Evolutionary conservation across 202 grass and related monocot genomes (phyloP).

Genomic region (Panicum hallii): DNA sequence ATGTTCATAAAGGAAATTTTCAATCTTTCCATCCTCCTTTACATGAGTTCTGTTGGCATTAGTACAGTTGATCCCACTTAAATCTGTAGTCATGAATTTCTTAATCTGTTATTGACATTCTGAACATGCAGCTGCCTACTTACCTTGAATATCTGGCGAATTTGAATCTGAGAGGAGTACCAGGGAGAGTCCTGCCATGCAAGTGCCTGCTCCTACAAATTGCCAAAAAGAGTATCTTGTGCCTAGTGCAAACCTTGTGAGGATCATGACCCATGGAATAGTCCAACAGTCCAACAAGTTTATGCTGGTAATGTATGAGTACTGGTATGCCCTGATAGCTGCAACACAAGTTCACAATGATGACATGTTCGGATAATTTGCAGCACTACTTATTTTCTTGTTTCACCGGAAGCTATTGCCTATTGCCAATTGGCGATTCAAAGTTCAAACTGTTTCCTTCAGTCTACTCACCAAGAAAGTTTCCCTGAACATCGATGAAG

Average conservation of each 20-base stretch:
- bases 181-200: conserved; percentile 70
- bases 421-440: too few relatives aligned
- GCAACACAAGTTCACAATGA: too few relatives aligned
- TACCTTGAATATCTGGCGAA: conserved; percentile 52
- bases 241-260: conserved; percentile 77
- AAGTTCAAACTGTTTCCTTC: too few relatives aligned
- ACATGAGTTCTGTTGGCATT: too few relatives aligned
- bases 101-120: too few relatives aligned
- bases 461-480: conserved; percentile 63
- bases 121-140: background rate
- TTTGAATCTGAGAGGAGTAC: conserved; percentile 78
- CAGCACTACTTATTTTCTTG: too few relatives aligned
- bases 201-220: conserved; percentile 60
- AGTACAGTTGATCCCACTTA: too few relatives aligned
- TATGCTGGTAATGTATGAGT: conserved; percentile 84
- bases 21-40: too few relatives aligned
- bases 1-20: too few relatives aligned
- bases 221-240: conserved; percentile 78
- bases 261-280: conserved; percentile 82
- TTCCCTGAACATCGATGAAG: conserved; percentile 77
- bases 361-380: too few relatives aligned
- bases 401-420: too few relatives aligned
- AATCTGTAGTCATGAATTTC: too few relatives aligned
- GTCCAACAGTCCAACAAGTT: conserved; percentile 83
- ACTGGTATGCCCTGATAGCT: conserved; percentile 77